Conservation (phyloP, 2,329 filamentous ascomycete genomes). For the Paramyrothecium roridum region DNA sequence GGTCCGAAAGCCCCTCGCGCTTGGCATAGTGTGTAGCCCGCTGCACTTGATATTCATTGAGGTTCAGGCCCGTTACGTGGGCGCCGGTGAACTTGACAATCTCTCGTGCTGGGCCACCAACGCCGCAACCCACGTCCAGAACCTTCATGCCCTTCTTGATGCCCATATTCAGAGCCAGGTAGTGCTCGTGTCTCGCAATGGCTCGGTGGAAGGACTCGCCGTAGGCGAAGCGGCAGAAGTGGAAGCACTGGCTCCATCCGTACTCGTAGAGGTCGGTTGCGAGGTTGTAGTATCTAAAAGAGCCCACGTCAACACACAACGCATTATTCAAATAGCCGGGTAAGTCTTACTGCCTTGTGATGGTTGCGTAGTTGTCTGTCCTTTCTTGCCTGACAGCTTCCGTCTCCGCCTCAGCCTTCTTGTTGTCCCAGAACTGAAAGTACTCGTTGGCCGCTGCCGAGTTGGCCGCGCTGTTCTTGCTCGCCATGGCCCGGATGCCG, state of each 20-base stretch:
- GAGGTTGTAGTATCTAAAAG: slow-evolving; percentile 78
- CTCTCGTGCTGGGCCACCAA: slow-evolving; percentile 89
- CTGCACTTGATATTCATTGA: slow-evolving; percentile 97
- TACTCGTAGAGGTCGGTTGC: slow-evolving; percentile 92
- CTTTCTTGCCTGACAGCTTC: slow-evolving; percentile 63
- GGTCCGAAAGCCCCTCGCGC: slow-evolving; percentile 72
- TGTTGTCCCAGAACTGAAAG: slow-evolving; percentile 90
- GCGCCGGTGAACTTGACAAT: slow-evolving; percentile 89
- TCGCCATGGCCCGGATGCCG: slow-evolving; percentile 75
- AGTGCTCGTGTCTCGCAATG: slow-evolving; percentile 92
- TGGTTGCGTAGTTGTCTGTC: slow-evolving; percentile 78
- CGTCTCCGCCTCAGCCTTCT: slow-evolving; percentile 71
- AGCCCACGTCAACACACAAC: not conserved
- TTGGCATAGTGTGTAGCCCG: slow-evolving; percentile 77
- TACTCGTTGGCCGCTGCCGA: slow-evolving; percentile 78
- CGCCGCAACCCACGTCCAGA: slow-evolving; percentile 92
- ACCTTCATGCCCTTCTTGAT: slow-evolving; percentile 80
- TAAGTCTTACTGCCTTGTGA: slow-evolving; percentile 73
- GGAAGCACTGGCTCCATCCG: slow-evolving; percentile 89
- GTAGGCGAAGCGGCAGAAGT: slow-evolving; percentile 88
- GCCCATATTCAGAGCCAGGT: slow-evolving; percentile 81
- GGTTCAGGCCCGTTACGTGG: slow-evolving; percentile 86
- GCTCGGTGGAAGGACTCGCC: slow-evolving; percentile 84
- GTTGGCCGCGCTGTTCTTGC: slow-evolving; percentile 70
- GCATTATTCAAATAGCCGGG: slow-evolving; percentile 11